Percentiles rank a stretch among this genome's conserved stretches.
Evolutionary conservation across 2,329 filamentous ascomycete species (phyloP).

Genomic region (Penicillium sp.): DNA sequence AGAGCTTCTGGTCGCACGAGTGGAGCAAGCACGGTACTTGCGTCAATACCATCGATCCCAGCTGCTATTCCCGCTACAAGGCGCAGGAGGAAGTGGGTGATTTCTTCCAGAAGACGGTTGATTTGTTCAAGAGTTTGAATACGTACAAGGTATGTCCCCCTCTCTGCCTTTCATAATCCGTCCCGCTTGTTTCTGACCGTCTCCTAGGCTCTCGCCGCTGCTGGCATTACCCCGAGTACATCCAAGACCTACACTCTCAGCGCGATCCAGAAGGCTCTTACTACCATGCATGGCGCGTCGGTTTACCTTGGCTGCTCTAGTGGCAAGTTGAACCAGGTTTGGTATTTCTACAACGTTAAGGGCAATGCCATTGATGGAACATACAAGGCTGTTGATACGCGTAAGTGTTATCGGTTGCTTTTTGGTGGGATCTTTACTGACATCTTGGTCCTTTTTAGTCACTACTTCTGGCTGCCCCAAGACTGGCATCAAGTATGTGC

Average conservation of each 20-base stretch:
- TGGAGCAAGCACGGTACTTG: conserved; percentile 71
- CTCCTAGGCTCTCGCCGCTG: conserved; percentile 50
- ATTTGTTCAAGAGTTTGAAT: conserved; percentile 56
- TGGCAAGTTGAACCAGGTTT: conserved; percentile 53
- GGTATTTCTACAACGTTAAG: conserved; percentile 53
- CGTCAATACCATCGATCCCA: conserved; percentile 64
- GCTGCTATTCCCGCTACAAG: conserved; percentile 60
- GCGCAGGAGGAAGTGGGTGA: conserved; percentile 58
- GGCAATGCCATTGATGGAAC: conserved; percentile 60
- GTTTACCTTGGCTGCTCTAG: conserved; percentile 53
- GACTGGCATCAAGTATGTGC: conserved; percentile 63
- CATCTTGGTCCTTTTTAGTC: conserved; percentile 18
- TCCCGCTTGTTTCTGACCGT: not conserved
- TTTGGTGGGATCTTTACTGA: not conserved
- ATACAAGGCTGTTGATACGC: conserved; percentile 57
- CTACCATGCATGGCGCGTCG: conserved; percentile 46
- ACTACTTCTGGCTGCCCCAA: conserved; percentile 58
- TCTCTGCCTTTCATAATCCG: not conserved
- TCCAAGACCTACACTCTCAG: conserved; percentile 52
- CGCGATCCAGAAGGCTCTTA: conserved; percentile 52
- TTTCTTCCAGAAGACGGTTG: conserved; percentile 56
- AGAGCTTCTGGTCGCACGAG: conserved; percentile 67
- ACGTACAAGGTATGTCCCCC: conserved; percentile 47
- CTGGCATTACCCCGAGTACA: conserved; percentile 54
- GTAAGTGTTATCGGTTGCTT: conserved; percentile 27